phyloP scores from a whole-genome alignment of 2,329 filamentous ascomycete species.

The Penicillium palitans region DNA sequence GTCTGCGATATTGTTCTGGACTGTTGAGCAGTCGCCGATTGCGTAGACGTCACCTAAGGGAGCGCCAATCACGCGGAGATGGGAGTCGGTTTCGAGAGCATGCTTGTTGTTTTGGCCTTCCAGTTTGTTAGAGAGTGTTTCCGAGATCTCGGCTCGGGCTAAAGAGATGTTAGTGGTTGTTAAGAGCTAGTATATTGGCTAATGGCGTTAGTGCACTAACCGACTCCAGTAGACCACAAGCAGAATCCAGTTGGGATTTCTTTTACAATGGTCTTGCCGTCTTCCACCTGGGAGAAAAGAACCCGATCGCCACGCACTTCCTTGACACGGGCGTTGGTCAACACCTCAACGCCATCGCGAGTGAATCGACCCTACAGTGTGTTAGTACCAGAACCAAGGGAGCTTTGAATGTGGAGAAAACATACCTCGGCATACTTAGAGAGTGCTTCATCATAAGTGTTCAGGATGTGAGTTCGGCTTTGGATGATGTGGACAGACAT shows the following conservation, averaged over 20 bases:
- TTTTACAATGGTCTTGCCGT: conserved; percentile 77
- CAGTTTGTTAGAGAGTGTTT: conserved; percentile 75
- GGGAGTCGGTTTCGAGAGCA: conserved; percentile 90
- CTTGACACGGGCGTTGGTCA: conserved; percentile 90
- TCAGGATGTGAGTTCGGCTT: conserved; percentile 89
- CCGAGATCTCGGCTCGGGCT: conserved; percentile 76
- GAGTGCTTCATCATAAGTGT: conserved; percentile 95
- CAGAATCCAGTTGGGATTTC: conserved; percentile 96
- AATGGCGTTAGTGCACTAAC: conserved; percentile 33
- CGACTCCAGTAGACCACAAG: conserved; percentile 93
- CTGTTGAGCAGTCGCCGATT: conserved; percentile 92
- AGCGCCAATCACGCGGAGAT: conserved; percentile 83
- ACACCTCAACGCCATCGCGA: conserved; percentile 85
- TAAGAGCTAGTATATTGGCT: not conserved
- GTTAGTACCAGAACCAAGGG: conserved; percentile 6
- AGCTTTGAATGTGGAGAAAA: not conserved
- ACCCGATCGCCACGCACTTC: conserved; percentile 84
- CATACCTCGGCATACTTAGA: conserved; percentile 80
- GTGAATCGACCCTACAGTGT: conserved; percentile 67
- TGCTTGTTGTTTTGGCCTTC: conserved; percentile 80
- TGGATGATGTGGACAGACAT: conserved; percentile 98
- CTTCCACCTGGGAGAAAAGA: conserved; percentile 79
- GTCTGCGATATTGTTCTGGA: conserved; percentile 95
- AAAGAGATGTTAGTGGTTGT: conserved; percentile 8
- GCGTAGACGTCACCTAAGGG: conserved; percentile 94